Conservation (phyloP, 176 grass and related monocot genomes). For the Carex parvula region DNA sequence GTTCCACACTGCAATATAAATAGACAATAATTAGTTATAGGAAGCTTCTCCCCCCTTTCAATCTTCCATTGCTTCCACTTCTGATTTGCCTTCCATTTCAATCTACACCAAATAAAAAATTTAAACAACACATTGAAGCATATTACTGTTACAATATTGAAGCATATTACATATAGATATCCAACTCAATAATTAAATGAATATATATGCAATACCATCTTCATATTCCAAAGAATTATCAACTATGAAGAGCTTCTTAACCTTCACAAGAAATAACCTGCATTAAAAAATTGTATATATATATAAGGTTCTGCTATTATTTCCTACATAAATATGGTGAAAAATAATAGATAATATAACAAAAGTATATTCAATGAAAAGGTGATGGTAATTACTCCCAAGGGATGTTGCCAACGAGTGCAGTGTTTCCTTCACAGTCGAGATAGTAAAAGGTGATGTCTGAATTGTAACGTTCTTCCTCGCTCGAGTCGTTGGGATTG, state of each 20-base stretch:
- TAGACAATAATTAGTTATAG: neutral
- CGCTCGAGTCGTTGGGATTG: neutral
- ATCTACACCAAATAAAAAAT: neutral
- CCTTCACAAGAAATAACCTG: slow-evolving; percentile 18
- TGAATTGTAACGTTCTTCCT: slow-evolving; percentile 16
- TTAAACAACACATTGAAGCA: neutral
- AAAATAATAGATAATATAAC: neutral
- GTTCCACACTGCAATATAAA: slow-evolving; percentile 1
- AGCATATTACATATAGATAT: neutral
- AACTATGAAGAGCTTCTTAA: slow-evolving; percentile 21
- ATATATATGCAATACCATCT: neutral
- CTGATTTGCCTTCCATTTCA: neutral
- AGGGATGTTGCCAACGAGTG: slow-evolving; percentile 3
- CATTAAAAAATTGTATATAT: neutral
- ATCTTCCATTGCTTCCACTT: neutral
- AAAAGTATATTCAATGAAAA: neutral
- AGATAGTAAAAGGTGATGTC: slow-evolving; percentile 23
- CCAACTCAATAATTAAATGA: neutral
- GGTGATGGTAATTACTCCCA: slow-evolving; percentile 13
- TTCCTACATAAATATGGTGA: neutral
- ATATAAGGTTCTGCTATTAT: neutral
- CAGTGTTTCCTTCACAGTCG: neutral
- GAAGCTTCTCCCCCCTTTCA: neutral
- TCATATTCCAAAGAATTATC: slow-evolving; percentile 20
- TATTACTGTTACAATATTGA: too few species aligned